These are phyloP conservation scores for Staphylotrichum longicolle DNA, from an alignment of 495 filamentous ascomycete genomes.

Conservation along the genomic window DNA sequence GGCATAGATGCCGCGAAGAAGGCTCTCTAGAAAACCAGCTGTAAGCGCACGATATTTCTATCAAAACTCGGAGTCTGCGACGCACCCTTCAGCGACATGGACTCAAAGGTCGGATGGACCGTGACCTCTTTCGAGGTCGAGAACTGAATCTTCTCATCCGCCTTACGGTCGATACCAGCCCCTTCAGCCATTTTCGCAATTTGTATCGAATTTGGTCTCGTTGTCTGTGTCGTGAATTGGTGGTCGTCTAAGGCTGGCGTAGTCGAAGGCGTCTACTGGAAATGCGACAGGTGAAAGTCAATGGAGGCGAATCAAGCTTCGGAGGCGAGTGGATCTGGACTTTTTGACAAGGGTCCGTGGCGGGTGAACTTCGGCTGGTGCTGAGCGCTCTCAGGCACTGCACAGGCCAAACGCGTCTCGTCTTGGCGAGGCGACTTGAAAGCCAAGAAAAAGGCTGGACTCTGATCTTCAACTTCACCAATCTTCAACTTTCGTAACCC, in stretches of 20 bases:
- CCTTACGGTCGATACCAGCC: slow-evolving; percentile 76
- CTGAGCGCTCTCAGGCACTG: neutral
- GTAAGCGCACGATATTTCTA: neutral
- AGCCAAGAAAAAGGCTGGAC: neutral
- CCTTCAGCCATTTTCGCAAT: slow-evolving; percentile 73
- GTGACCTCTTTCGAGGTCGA: slow-evolving; percentile 95
- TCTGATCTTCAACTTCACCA: neutral
- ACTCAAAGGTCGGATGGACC: slow-evolving; percentile 63
- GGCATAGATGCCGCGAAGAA: slow-evolving; percentile 95
- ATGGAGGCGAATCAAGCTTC: slow-evolving; percentile 14
- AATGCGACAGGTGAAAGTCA: too few relatives aligned
- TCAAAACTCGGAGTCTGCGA: neutral
- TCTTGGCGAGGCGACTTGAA: slow-evolving; percentile 5
- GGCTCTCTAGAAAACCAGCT: slow-evolving; percentile 58
- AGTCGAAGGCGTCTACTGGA: too few relatives aligned
- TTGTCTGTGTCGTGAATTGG: neutral
- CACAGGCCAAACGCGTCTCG: neutral
- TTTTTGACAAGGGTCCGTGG: neutral
- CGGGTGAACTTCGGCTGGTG: slow-evolving; percentile 13
- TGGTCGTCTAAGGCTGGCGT: too few relatives aligned
- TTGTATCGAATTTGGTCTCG: neutral
- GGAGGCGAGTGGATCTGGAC: neutral
- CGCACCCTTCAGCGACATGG: slow-evolving; percentile 65
- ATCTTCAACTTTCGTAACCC: too few relatives aligned
- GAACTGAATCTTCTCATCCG: slow-evolving; percentile 97